Conservation (phyloP, 2,329 filamentous ascomycete species). For the Neonectria magnoliae region DNA sequence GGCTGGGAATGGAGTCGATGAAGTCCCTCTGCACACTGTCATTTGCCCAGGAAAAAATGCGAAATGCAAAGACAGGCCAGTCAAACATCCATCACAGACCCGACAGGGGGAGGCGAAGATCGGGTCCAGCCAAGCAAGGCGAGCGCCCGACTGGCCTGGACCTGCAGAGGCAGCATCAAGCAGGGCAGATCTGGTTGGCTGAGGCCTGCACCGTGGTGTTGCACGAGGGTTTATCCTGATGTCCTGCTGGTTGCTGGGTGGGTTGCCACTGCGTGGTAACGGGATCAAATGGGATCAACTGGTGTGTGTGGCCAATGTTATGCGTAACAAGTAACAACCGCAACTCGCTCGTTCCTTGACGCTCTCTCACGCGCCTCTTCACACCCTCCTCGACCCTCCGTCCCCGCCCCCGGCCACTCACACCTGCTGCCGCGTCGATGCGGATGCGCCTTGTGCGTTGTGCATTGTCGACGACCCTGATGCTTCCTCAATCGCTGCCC, state of each 20-base stretch:
- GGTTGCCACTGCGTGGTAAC: slow-evolving; percentile 7
- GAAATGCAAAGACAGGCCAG: not conserved
- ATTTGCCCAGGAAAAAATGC: not conserved
- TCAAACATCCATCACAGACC: not conserved
- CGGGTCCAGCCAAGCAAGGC: slow-evolving; percentile 8
- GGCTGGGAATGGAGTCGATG: slow-evolving; percentile 17
- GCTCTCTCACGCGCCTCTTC: slow-evolving; percentile 12
- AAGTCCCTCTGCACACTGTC: not conserved
- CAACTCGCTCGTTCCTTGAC: slow-evolving; percentile 11
- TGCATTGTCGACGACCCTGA: slow-evolving; percentile 15
- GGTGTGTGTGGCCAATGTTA: slow-evolving; percentile 12
- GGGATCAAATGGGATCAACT: slow-evolving; percentile 5
- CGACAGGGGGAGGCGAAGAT: slow-evolving; percentile 7
- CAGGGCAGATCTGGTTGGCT: slow-evolving; percentile 7
- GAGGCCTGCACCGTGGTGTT: not conserved
- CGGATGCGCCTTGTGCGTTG: slow-evolving; percentile 21
- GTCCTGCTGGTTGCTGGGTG: slow-evolving; percentile 3
- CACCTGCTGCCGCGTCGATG: slow-evolving; percentile 9
- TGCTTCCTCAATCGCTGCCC: slow-evolving; percentile 11
- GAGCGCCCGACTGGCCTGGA: slow-evolving; percentile 9
- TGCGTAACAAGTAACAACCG: slow-evolving; percentile 12
- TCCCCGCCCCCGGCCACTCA: slow-evolving; percentile 12
- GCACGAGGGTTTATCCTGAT: slow-evolving; percentile 3
- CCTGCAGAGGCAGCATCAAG: slow-evolving; percentile 17
- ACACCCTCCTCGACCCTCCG: slow-evolving; percentile 10